Conservation (phyloP, 2,329 filamentous ascomycete genomes). For the Diaporthe sp. region DNA sequence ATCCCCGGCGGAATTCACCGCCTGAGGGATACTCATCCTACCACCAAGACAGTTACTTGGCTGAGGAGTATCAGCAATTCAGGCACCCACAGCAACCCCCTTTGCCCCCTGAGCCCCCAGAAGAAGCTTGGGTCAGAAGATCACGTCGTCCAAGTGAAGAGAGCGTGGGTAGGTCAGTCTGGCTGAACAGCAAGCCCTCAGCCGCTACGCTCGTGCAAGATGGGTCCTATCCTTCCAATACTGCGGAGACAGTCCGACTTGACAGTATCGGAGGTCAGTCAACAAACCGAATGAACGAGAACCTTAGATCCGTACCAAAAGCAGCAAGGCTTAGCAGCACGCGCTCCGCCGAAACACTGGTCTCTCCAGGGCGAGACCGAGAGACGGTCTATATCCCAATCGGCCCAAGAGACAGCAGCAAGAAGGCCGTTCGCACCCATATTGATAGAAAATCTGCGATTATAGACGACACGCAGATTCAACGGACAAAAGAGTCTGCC, state of each 20-base stretch:
- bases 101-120: not conserved
- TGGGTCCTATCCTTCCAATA: not conserved
- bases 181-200: conserved; percentile 13
- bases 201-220: conserved; percentile 3
- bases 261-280: not conserved
- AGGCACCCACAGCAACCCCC: not conserved
- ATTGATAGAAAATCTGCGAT: not conserved
- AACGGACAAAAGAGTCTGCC: not conserved
- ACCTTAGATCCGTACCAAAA: not conserved
- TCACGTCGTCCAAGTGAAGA: conserved; percentile 8
- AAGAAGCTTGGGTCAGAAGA: not conserved
- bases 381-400: not conserved
- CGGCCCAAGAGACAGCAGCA: not conserved
- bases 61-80: not conserved
- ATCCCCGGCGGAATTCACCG: not conserved
- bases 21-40: not conserved
- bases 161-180: not conserved
- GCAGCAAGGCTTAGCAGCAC: not conserved
- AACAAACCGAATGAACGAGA: not conserved
- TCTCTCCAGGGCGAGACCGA: not conserved
- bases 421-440: not conserved
- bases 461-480: accelerated
- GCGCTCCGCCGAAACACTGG: not conserved
- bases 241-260: not conserved
- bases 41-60: not conserved